Percentiles rank a stretch among this genome's conserved stretches.
Evolutionary conservation across 352 stramenopile species (phyloP).

Genomic region (Phytopythium cucurbitacearum): DNA sequence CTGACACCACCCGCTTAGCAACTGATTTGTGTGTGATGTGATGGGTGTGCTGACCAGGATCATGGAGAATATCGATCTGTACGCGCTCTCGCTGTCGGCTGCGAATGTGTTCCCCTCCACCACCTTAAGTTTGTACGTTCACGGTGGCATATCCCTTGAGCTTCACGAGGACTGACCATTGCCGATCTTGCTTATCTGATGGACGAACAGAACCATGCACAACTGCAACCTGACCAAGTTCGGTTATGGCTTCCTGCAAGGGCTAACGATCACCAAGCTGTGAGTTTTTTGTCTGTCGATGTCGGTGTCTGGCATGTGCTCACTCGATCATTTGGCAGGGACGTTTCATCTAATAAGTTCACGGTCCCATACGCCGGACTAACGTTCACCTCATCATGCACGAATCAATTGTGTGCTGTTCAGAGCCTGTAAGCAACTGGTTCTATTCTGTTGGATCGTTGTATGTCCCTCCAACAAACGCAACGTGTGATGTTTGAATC

Average conservation of each 20-base stretch:
- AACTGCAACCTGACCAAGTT: slow-evolving; percentile 35
- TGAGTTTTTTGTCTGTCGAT: slow-evolving; percentile 19
- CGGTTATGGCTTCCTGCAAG: slow-evolving; percentile 26
- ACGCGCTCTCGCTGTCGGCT: slow-evolving; percentile 12
- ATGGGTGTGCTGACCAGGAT: slow-evolving; percentile 4
- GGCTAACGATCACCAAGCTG: slow-evolving; percentile 8
- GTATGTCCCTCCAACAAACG: background rate
- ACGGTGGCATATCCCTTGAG: background rate
- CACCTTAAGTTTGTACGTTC: slow-evolving; percentile 19
- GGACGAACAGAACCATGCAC: slow-evolving; percentile 21
- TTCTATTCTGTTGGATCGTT: background rate
- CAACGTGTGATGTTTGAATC: background rate
- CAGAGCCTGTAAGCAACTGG: slow-evolving; percentile 21
- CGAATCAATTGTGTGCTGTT: slow-evolving; percentile 20
- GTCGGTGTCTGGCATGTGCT: background rate
- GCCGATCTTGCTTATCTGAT: background rate
- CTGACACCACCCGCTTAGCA: too few species aligned
- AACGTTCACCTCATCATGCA: slow-evolving; percentile 16
- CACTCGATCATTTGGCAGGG: slow-evolving; percentile 13
- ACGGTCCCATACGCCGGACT: slow-evolving; percentile 25
- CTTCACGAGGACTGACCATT: background rate
- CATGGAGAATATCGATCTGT: slow-evolving; percentile 28
- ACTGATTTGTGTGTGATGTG: too few species aligned
- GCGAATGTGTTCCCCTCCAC: slow-evolving; percentile 20
- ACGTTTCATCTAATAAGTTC: slow-evolving; percentile 34